Evolutionary conservation across 441 rosid genomes (phyloP), one percentile per base, ranked within the genome.

Genomic region (Euphorbia celastroides): DNA sequence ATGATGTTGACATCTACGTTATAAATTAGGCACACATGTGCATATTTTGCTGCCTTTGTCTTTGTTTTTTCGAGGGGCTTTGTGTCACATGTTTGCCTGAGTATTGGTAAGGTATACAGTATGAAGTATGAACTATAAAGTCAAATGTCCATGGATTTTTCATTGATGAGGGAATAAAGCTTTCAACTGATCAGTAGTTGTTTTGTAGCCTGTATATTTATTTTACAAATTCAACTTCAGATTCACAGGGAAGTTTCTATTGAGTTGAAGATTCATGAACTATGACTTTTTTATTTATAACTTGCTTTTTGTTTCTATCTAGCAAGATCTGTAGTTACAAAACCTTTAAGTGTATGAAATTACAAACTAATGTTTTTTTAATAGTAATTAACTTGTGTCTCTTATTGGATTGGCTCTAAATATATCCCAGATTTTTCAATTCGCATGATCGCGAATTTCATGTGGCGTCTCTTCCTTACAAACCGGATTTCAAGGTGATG

Each of bases 401-500:
- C 16, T 58, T 16, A 64, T 56, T 23, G 7, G 19, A 42, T 67
- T 61, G 20, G 34, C 48, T 51, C 11, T 14, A 60, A 55, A 61
- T 6, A 54, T 71, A 23, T 67, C 80, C 75, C 84, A 92, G 94
- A 70, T 83, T 93, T 73, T 88, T 87, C 52, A 72, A 71, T 70
- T 87, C 96, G 10, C 96, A 90, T 80, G 96, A 92, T 59, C 88
- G 89, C 68, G 98, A 93, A 66, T 93, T 90, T 73, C 98, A 90
- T 83, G 88, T 93, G 60, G 97, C 98, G 55, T 87, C 94, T 6
- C 94, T 93, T 61, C 88, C 86, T 9, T 90, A 88, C 70, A 90
- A 88, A 62, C 97, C 98, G 0, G 95, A 88, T 75, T 93, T 90
- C 75, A 93, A 90, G 81, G 94, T 93, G 14, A 88, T 93, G 97